Evolutionary conservation across 1,284 basidiomycete species (phyloP).

Genomic region (Ustilago shanxiensis): DNA sequence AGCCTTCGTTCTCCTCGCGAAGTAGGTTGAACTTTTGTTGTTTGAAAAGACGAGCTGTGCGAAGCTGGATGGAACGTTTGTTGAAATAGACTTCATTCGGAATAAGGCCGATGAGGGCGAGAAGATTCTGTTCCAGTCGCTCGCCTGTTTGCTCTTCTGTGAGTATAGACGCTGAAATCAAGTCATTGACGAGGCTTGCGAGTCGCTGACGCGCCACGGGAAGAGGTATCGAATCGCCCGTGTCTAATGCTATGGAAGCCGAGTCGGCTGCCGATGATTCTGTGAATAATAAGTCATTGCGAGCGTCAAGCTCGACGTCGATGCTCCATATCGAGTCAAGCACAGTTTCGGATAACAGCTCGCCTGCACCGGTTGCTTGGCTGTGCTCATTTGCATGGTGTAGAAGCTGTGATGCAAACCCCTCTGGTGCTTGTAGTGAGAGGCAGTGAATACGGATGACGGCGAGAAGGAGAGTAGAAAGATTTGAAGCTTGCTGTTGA

Average conservation of each 20-base stretch:
- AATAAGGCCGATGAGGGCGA: constrained; percentile 52
- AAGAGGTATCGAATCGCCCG: constrained; percentile 21
- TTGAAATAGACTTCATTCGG: constrained; percentile 56
- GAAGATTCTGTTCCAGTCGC: constrained; percentile 56
- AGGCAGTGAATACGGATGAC: constrained; percentile 19
- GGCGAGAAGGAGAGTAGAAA: constrained; percentile 16
- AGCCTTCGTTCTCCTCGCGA: constrained; percentile 96
- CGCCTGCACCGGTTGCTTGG: not conserved
- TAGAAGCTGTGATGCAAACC: constrained; percentile 8
- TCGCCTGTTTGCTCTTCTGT: constrained; percentile 24
- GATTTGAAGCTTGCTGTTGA: constrained; percentile 2
- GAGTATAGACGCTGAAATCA: constrained; percentile 24
- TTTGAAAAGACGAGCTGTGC: constrained; percentile 77
- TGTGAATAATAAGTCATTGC: constrained; percentile 37
- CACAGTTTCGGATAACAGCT: constrained; percentile 30
- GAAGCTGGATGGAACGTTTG: constrained; percentile 61
- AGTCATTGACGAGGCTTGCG: constrained; percentile 28
- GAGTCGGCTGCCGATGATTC: not conserved
- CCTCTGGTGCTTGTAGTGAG: constrained; percentile 13
- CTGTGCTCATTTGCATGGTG: not conserved
- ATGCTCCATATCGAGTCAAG: constrained; percentile 63
- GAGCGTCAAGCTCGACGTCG: constrained; percentile 62
- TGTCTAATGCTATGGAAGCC: constrained; percentile 10
- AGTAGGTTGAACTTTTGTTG: constrained; percentile 98
- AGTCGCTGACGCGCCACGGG: constrained; percentile 38